Conservation (phyloP, 2,329 filamentous ascomycete species). For the Aspergillus japonicus region DNA sequence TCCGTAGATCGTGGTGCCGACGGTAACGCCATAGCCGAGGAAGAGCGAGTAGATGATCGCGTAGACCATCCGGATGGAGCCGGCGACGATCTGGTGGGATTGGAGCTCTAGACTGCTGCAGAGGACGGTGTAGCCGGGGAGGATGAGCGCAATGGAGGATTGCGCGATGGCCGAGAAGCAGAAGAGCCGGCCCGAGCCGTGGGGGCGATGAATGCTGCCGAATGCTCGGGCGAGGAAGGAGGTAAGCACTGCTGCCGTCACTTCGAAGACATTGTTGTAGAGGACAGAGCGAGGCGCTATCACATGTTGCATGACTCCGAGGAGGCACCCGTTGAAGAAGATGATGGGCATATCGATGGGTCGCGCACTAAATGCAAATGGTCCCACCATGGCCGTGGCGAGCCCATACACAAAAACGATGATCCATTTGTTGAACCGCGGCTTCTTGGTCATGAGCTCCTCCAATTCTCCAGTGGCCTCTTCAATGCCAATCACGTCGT, state of each 20-base stretch:
- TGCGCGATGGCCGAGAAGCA: conserved; percentile 72
- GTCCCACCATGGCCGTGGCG: conserved; percentile 72
- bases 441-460: conserved; percentile 56
- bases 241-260: conserved; percentile 61
- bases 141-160: conserved; percentile 68
- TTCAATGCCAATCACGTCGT: conserved; percentile 47
- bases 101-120: conserved; percentile 65
- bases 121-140: conserved; percentile 66
- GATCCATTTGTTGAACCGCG: conserved; percentile 55
- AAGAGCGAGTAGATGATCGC: conserved; percentile 72
- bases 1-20: conserved; percentile 64
- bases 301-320: conserved; percentile 72
- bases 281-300: conserved; percentile 72
- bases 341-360: conserved; percentile 74
- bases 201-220: conserved; percentile 55
- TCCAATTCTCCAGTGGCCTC: conserved; percentile 46
- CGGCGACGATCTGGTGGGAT: conserved; percentile 66
- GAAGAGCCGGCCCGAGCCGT: conserved; percentile 50
- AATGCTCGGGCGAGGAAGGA: conserved; percentile 67
- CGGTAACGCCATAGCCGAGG: conserved; percentile 70
- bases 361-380: conserved; percentile 74
- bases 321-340: conserved; percentile 69
- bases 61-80: conserved; percentile 72
- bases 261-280: conserved; percentile 62
- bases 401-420: conserved; percentile 70